Base-by-base conservation (phyloP, 2,329 filamentous ascomycete genomes). In the Zarea fungicola region DNA sequence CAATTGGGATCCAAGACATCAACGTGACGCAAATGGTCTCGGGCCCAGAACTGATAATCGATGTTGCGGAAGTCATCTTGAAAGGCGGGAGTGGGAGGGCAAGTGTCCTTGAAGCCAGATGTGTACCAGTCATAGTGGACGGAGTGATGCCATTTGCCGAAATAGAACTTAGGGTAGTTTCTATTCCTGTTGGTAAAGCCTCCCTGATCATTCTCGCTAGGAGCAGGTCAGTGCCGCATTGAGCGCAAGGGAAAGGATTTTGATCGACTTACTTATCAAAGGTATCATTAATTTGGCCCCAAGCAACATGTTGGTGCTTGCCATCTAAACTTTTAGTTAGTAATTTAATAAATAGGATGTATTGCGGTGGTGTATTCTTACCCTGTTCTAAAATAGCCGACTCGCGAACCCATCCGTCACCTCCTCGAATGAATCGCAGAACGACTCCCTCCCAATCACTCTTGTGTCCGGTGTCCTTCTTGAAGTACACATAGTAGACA, bases 391-490 rank as follows among this genome's bases (percentile, higher is more conserved):
- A 52, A 10, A 29, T 49, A 36, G 52, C 42, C 37, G 42, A 31
- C 35, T 56, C 29, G 23, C 56, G 36, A 31, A 41, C 16, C 44
- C 51, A 54, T 34, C 42, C n/a, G n/a, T n/a, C 55, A 11, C 49
- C 49, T 3, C 53, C 55, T 9, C 54, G 54, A 4, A 22, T 49
- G 46, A 56, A 59, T 18, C 49, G 53, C 22, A 59, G 45, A 14
- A 59, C 54, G 13, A 14, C 51, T 52, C 55, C 29, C 26, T 59
- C 57, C 57, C 56, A 58, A 29, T 59, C 57, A 23, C 53, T 57
- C 47, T 53, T 59, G 36, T 59, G 55, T 32, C 57, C 57, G 4
- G 57, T 56, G 21, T 59, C 55, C 36, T 58, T 59, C 50, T 58
- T 56, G 47, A 58, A 59, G 48, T 58, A 59, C 18, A 58, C 53